Evolutionary conservation across 352 stramenopile genomes (phyloP), one percentile per base, ranked within the genome.

Genomic region (Thalassiosira mediterranea): DNA sequence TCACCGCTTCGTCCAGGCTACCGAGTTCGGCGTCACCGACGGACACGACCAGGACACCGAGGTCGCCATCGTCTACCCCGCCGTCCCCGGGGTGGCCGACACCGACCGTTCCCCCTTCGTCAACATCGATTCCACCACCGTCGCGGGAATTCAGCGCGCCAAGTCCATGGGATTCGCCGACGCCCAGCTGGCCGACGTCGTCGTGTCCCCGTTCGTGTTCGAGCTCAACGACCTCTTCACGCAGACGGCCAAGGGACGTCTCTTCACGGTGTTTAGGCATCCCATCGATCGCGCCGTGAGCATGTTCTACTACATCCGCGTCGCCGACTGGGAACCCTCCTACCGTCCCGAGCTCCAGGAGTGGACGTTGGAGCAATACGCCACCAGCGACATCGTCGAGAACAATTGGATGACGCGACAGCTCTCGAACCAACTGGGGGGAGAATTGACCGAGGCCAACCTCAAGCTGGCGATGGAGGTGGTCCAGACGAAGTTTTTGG

Each of bases 141-240:
- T 81, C 1, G 63, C 34, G 13, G 81, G 81, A 0, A 85, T 88
- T 52, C 56, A 74, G 60, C 47, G 81, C 21, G 81, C 81, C 19
- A 77, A 73, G 23, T n/a, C 54, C 3, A 81, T 88, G 76, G 81
- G 81, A 31, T 88, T 88, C 66, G 72, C 81, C 2, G 72, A 84
- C 56, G 69, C 76, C 11, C 60, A 75, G 51, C 51, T 88, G 3
- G 81, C 81, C 11, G 59, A 85, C 62, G 60, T 80, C 11, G 73
- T 86, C 4, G 81, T 86, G 0, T 82, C 76, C 29, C 71, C 68
- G 4, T 86, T 82, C 58, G 54, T 88, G 0, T 84, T 68, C 42
- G 81, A 88, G 48, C 51, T 58, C 3, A 86, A 86, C 49, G 76
- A 81, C 53, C 56, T 88, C 19, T 88, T 88, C 42, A 81, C 71